These are phyloP conservation scores for Diddensiella santjacobensis DNA, from an alignment of 805 yeast genomes.

Conservation along the genomic window DNA sequence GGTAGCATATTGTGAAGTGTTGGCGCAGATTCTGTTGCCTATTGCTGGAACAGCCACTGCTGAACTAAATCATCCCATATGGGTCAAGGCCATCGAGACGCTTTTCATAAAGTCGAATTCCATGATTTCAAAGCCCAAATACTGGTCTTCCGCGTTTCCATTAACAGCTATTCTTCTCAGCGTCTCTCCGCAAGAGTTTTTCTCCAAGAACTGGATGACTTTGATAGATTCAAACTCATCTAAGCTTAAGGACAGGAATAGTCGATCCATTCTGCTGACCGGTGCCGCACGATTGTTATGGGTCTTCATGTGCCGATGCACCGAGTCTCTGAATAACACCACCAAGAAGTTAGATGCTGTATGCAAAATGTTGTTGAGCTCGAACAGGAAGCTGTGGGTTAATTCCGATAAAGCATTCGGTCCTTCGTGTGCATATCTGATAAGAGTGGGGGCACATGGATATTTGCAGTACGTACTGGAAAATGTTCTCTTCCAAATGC, in stretches of 20 bases:
- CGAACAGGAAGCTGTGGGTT: conserved; percentile 69
- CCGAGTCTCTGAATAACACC: conserved; percentile 86
- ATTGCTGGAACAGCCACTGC: conserved; percentile 84
- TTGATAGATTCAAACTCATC: conserved; percentile 60
- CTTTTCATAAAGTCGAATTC: conserved; percentile 51
- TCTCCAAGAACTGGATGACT: conserved; percentile 65
- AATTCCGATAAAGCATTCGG: conserved; percentile 58
- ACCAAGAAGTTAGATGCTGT: conserved; percentile 70
- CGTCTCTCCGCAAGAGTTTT: conserved; percentile 75
- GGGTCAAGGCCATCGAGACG: conserved; percentile 76
- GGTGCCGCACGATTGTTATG: conserved; percentile 75
- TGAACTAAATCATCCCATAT: conserved; percentile 91
- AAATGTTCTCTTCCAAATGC: conserved; percentile 65
- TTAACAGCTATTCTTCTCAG: conserved; percentile 70
- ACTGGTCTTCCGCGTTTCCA: conserved; percentile 65
- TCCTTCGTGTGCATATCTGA: conserved; percentile 63
- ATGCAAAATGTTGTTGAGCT: conserved; percentile 48
- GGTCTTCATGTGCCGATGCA: conserved; percentile 83
- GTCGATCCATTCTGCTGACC: conserved; percentile 54
- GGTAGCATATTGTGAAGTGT: conserved; percentile 80
- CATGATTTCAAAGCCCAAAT: conserved; percentile 34
- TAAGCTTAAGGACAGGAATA: conserved; percentile 56
- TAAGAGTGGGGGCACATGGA: conserved; percentile 75
- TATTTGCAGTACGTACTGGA: conserved; percentile 79
- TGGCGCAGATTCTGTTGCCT: conserved; percentile 70